phyloP scores from a whole-genome alignment of 805 yeast species.

The Barnettozyma vustinii region DNA sequence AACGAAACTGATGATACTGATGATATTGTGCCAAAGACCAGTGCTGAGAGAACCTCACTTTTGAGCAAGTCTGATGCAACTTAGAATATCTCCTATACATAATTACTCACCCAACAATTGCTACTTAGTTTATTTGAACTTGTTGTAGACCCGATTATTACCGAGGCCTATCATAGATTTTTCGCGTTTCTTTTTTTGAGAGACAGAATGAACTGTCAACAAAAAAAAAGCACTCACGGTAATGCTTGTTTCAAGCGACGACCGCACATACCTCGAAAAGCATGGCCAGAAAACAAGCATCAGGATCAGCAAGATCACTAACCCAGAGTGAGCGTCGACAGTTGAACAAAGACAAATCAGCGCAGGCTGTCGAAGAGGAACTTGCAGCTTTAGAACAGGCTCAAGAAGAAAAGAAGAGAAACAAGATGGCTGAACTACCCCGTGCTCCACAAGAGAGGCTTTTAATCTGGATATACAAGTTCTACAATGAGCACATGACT shows the following conservation, averaged over 20 bases:
- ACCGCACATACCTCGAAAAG: not conserved
- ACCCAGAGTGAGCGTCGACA: constrained; percentile 21
- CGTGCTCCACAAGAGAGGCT: constrained; percentile 21
- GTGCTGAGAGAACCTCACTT: constrained; percentile 23
- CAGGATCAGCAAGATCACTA: constrained; percentile 13
- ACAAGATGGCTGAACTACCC: constrained; percentile 7
- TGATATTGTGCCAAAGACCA: constrained; percentile 4
- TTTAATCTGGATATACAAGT: constrained; percentile 13
- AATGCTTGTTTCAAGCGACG: too few species aligned
- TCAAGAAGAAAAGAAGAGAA: not conserved
- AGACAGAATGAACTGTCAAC: not conserved
- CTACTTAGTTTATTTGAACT: too few species aligned
- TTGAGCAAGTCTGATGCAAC: constrained; percentile 14
- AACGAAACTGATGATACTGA: constrained; percentile 15
- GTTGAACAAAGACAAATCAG: constrained; percentile 4
- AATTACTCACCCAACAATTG: not conserved
- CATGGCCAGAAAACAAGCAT: constrained; percentile 8
- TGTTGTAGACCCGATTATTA: not conserved
- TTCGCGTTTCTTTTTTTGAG: not conserved
- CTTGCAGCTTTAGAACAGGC: not conserved
- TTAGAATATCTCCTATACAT: not conserved
- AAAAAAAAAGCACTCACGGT: not conserved
- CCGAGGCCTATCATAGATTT: too few species aligned
- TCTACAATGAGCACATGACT: constrained; percentile 17
- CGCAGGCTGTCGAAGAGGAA: constrained; percentile 3